Evolutionary conservation across 2,329 filamentous ascomycete species (phyloP).

Genomic region (Fusarium sororula): DNA sequence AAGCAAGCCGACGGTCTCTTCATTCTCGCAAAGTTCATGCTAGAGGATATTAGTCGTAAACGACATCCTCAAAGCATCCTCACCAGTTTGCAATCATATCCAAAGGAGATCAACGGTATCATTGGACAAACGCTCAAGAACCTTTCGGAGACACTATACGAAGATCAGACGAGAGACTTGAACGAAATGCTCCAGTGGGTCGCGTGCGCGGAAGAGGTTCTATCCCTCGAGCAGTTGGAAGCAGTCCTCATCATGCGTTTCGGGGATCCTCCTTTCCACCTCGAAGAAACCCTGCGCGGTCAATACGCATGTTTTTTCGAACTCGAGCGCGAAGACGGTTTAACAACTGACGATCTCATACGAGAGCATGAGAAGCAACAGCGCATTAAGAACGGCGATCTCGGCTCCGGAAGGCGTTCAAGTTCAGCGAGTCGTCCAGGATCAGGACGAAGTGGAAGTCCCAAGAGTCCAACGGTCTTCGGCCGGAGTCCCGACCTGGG

Average conservation of each 20-base stretch:
- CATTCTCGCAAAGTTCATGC: conserved; percentile 60
- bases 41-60: conserved; percentile 58
- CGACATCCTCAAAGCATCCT: conserved; percentile 56
- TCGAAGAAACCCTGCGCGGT: conserved; percentile 54
- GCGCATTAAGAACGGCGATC: conserved; percentile 29
- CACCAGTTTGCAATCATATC: conserved; percentile 55
- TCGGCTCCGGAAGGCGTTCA: conserved; percentile 25
- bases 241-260: conserved; percentile 54
- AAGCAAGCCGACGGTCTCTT: conserved; percentile 58
- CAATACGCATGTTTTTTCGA: conserved; percentile 59
- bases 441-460: conserved; percentile 30
- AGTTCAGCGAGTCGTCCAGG: conserved; percentile 37
- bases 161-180: conserved; percentile 53
- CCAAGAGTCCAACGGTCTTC: conserved; percentile 19
- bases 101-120: conserved; percentile 55
- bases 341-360: conserved; percentile 53
- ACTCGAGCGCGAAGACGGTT: conserved; percentile 55
- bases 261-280: conserved; percentile 51
- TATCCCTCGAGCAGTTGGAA: conserved; percentile 57
- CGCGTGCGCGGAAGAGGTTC: conserved; percentile 54
- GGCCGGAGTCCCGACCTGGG: conserved; percentile 28
- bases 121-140: conserved; percentile 53
- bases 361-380: conserved; percentile 49
- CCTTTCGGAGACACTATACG: conserved; percentile 51
- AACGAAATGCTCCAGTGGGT: conserved; percentile 59